Base-by-base conservation (phyloP, 2,329 filamentous ascomycete species). In the Colletotrichum lindemuthianum region DNA sequence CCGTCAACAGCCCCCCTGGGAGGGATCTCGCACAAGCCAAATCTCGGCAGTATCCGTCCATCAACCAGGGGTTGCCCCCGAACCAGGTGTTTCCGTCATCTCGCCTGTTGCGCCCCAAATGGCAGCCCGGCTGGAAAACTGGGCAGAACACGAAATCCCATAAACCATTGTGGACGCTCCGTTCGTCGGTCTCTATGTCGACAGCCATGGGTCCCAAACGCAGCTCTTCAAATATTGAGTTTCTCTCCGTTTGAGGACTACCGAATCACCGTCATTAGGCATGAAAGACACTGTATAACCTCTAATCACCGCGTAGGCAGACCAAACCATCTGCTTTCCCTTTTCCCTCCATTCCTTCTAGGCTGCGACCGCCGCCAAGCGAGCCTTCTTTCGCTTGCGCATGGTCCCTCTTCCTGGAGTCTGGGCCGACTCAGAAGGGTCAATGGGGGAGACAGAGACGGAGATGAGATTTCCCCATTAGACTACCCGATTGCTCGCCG, bases 81-180 rank as follows among this genome's bases (percentile, higher is more conserved):
- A 37, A 63, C 47, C 48, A 53, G 55, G 60, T 16, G 59, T 60
- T 24, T 49, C 36, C 60, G 56, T 60, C 60, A 60, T 55, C 60
- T 60, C 56, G 49, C 56, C 49, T 50, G 15, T 24, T 24, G n/a
- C n/a, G 15, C 13, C 32, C 34, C 8, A 43, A 43, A 60, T 49
- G 56, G 56, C n/a, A n/a, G n/a, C n/a, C n/a, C 47, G 41, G 33
- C 40, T 16, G 43, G 60, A 60, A 44, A 44, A 54, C 43, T 48
- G 16, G 40, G 33, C 32, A 33, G 15, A 52, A 48, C 16, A 16
- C 37, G n/a, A 48, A 47, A 39, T 44, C 13, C 16, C 45, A 40
- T 37, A 33, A 51, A 8, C 34, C 15, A 15, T 39, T 36, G 48
- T 24, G 24, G 24, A 24, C 24, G 24, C 24, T 24, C 24, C 24